These are phyloP conservation scores for Barnettozyma pratensis DNA, from an alignment of 805 yeast species.

Conservation along the genomic window DNA sequence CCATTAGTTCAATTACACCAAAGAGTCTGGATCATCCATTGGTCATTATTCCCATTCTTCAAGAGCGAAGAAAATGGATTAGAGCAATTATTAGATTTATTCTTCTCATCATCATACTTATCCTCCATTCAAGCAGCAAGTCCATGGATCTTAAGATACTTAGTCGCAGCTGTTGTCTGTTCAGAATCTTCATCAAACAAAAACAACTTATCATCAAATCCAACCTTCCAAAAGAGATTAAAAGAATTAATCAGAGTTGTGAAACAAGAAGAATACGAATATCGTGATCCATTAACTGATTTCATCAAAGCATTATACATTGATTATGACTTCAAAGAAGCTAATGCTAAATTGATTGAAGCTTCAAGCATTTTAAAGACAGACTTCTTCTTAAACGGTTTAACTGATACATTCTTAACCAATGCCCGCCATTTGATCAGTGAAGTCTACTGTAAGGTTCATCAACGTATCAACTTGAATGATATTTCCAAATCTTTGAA, in stretches of 20 bases:
- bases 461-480: slow-evolving; percentile 41
- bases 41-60: slow-evolving; percentile 62
- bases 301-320: slow-evolving; percentile 51
- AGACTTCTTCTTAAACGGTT: slow-evolving; percentile 51
- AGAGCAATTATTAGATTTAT: slow-evolving; percentile 50
- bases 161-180: slow-evolving; percentile 52
- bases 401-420: slow-evolving; percentile 37
- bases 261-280: slow-evolving; percentile 59
- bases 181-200: slow-evolving; percentile 28
- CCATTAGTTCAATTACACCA: slow-evolving; percentile 56
- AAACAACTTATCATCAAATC: slow-evolving; percentile 21
- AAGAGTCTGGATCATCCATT: slow-evolving; percentile 66
- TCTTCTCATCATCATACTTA: slow-evolving; percentile 53
- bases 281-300: slow-evolving; percentile 57
- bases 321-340: slow-evolving; percentile 53
- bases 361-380: slow-evolving; percentile 43
- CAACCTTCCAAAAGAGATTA: slow-evolving; percentile 45
- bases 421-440: slow-evolving; percentile 46
- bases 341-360: slow-evolving; percentile 42
- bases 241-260: slow-evolving; percentile 55
- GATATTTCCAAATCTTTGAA: slow-evolving; percentile 41
- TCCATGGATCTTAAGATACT: slow-evolving; percentile 66
- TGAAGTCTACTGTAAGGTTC: slow-evolving; percentile 51
- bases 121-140: slow-evolving; percentile 66
- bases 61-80: slow-evolving; percentile 41